Evolutionary conservation across 2,329 filamentous ascomycete genomes (phyloP), one percentile per base, ranked within the genome.

Genomic region (Ophiostoma novo-ulmi): DNA sequence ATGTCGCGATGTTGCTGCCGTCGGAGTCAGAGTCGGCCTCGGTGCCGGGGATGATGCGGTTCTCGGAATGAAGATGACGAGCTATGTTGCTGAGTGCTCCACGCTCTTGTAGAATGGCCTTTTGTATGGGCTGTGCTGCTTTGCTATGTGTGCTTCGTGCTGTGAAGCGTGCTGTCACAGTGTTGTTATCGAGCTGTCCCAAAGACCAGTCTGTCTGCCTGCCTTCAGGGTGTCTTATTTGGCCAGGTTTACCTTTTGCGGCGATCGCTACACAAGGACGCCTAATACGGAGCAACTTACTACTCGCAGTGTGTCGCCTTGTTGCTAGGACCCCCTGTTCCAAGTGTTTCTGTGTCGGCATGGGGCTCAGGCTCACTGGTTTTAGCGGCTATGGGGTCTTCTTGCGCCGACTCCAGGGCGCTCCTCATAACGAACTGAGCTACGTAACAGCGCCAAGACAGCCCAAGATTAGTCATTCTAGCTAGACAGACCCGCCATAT

Each of bases 181-280:
- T 48, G 41, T 17, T 61, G 22, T n/a, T 17, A 26, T 35, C 58
- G 58, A 17, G 58, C 58, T 63, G 58, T 36, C 17, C 26, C 26
- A 63, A 35, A 63, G 58, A 58, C 22, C 52, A 31, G 44, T 6
- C 17, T 48, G 17, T 48, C 44, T 48, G 44, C n/a, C 44, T 48
- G 44, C 44, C 44, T 48, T 8, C 22, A 20, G n/a, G n/a, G 26
- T 26, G 26, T 31, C 10, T n/a, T 64, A 39, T 71, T 17, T 69
- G 70, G 70, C 63, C 68, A 71, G 70, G 39, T 71, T 66, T 58
- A 38, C 67, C 52, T 69, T 69, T 71, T 61, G 70, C 68, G 64
- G 68, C 68, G 68, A 68, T 69, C 38, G 11, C 65, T 20, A 65
- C 64, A 41, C 64, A 11, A 39, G 36, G 35, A 38, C 35, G 20